Evolutionary conservation across 768 basidiomycete species (phyloP), one percentile per base, ranked within the genome.

Genomic region (Trichaptum fuscoviolaceum): DNA sequence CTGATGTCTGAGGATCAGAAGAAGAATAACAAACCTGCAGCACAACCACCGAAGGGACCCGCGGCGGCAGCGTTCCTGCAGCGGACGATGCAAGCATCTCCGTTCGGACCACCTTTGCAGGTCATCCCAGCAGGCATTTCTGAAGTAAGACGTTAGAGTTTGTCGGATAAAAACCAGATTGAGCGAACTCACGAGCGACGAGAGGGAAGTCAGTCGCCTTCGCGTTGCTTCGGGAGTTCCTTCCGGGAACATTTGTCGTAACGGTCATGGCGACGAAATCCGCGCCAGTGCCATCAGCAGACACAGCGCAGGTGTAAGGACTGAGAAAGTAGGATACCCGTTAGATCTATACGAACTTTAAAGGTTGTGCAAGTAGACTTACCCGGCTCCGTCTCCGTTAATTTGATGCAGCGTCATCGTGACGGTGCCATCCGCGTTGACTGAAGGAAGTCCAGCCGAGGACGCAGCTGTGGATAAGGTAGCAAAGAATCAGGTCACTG

Each of bases 11-110:
- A 36, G 35, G 7, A 36, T n/a, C n/a, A n/a, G n/a, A n/a, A n/a
- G n/a, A n/a, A n/a, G n/a, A n/a, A n/a, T n/a, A 20, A 15, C 42
- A 3, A 12, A 52, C 42, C 42, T 52, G 73, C 75, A 35, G 71
- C 71, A 58, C 75, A 76, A 20, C 75, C 72, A 17, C 75, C 75
- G 66, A 76, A 76, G n/a, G 75, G 75, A n/a, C 75, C 75, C 10
- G 75, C 75, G 57, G 71, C 71, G 30, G 67, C 67, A 25, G 52
- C 63, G 65, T 71, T 71, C 64, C 65, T 69, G 69, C 69, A 66
- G 20, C 70, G 70, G 52, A 71, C 63, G 35, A 71, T 57, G 67
- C 70, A 71, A 12, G 70, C 69, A 30, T 67, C 66, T 25, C 63
- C 66, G 24, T 63, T 58, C 12, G 67, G 67, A 1, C 65, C 67